These are phyloP conservation scores for Microbotryomycetes sp. DNA, from an alignment of 1,284 basidiomycete genomes.

Conservation along the genomic window DNA sequence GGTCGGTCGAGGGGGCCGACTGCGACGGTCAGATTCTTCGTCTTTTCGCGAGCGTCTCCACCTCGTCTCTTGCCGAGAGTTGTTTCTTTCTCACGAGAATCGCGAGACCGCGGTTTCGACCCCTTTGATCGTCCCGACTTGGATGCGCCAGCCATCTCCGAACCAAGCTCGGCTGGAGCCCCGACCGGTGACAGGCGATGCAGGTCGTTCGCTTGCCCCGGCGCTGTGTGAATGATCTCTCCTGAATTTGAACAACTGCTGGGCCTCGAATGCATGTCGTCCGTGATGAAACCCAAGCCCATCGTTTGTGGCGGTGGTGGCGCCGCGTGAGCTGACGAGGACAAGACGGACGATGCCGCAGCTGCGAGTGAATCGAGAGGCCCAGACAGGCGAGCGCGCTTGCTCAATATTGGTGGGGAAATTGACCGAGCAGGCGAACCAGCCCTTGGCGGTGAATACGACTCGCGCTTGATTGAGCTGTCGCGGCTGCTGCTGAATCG, in stretches of 20 bases:
- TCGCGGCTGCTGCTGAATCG: not conserved
- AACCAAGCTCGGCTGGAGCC: not conserved
- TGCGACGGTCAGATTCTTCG: conserved; percentile 4
- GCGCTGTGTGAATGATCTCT: not conserved
- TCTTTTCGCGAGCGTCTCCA: conserved; percentile 1
- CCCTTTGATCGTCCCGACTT: not conserved
- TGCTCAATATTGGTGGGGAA: not conserved
- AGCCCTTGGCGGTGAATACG: not conserved
- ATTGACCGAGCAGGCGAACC: not conserved
- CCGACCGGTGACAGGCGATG: not conserved
- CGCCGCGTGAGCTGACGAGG: not conserved
- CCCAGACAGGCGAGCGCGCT: not conserved
- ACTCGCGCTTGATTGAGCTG: not conserved
- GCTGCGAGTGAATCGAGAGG: not conserved
- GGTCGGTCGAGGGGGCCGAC: not conserved
- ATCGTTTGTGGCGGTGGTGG: not conserved
- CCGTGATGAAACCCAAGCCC: not conserved
- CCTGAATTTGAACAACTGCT: not conserved
- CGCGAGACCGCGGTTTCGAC: not conserved
- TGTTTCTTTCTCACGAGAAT: not conserved
- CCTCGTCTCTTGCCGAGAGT: not conserved
- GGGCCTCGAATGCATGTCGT: not conserved
- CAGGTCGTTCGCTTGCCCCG: not conserved
- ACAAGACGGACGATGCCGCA: not conserved
- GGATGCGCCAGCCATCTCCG: not conserved